A percentile compares a stretch with the other conserved stretches of the same genome.
phyloP scores from a whole-genome alignment of 768 basidiomycete species.

The Rhizopogon roseolus region DNA sequence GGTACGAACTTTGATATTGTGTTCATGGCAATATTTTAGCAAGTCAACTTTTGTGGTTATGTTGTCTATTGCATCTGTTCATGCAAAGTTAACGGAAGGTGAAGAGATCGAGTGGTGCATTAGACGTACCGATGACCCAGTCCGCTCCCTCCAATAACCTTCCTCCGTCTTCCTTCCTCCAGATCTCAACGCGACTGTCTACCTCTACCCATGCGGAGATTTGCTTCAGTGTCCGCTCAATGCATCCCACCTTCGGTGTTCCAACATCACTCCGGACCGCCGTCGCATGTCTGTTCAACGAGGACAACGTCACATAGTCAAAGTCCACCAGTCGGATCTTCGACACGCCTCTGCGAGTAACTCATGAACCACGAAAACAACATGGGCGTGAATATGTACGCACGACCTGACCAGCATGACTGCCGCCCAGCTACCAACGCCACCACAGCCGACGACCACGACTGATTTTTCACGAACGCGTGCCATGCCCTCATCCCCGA shows the following conservation, averaged over 20 bases:
- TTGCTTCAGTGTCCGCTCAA: constrained; percentile 62
- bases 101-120: constrained; percentile 3
- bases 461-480: constrained; percentile 72
- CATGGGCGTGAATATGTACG: constrained; percentile 25
- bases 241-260: constrained; percentile 81
- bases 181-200: constrained; percentile 79
- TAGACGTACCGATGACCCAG: constrained; percentile 81
- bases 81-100: constrained; percentile 3
- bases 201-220: constrained; percentile 87
- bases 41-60: constrained; percentile 95
- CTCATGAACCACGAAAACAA: background rate
- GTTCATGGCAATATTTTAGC: constrained; percentile 80
- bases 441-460: constrained; percentile 91
- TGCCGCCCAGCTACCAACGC: constrained; percentile 95
- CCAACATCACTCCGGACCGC: constrained; percentile 89
- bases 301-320: constrained; percentile 93
- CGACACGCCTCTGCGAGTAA: constrained; percentile 55
- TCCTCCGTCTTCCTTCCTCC: constrained; percentile 79
- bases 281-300: constrained; percentile 91
- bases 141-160: constrained; percentile 75
- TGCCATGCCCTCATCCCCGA: constrained; percentile 84
- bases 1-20: constrained; percentile 63
- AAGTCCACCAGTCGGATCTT: constrained; percentile 86
- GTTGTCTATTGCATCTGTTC: constrained; percentile 91
- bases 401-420: constrained; percentile 91